Conservation (phyloP, 805 yeast genomes). For the Starmerella apis region DNA sequence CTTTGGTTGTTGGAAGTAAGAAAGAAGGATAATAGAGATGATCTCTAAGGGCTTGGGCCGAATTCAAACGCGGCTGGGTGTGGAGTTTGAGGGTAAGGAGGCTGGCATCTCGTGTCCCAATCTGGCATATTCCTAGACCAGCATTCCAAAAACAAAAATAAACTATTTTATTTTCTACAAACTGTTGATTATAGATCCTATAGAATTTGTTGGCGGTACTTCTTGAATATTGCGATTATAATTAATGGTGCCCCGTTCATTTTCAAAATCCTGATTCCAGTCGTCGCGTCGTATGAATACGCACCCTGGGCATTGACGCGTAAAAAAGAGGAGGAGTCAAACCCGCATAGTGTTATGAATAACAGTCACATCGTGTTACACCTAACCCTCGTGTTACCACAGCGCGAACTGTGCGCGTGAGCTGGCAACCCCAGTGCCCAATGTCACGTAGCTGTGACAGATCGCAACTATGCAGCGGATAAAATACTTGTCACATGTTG, state of each 20-base stretch:
- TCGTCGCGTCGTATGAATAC: neutral
- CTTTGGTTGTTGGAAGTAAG: neutral
- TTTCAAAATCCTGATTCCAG: too few species aligned
- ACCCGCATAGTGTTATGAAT: neutral
- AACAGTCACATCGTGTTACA: neutral
- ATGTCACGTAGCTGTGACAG: too few species aligned
- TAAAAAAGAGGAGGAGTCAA: neutral
- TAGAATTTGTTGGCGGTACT: too few species aligned
- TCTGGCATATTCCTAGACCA: neutral
- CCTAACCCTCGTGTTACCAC: too few species aligned
- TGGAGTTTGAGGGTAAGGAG: constrained; percentile 2
- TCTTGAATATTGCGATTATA: too few species aligned
- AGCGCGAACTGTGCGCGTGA: too few species aligned
- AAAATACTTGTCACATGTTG: too few species aligned
- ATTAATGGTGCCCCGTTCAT: too few species aligned
- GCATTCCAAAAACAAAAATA: constrained; percentile 6
- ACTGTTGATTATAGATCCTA: too few species aligned
- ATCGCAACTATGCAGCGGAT: too few species aligned
- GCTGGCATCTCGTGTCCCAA: constrained; percentile 10
- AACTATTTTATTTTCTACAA: too few species aligned
- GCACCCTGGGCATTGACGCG: neutral
- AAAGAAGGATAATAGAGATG: neutral
- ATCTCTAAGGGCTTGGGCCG: constrained; percentile 3
- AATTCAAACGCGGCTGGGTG: constrained; percentile 6
- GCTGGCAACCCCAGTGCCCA: too few species aligned